These are phyloP conservation scores for Phoma herbarum DNA, from an alignment of 2,329 filamentous ascomycete species.

Conservation along the genomic window DNA sequence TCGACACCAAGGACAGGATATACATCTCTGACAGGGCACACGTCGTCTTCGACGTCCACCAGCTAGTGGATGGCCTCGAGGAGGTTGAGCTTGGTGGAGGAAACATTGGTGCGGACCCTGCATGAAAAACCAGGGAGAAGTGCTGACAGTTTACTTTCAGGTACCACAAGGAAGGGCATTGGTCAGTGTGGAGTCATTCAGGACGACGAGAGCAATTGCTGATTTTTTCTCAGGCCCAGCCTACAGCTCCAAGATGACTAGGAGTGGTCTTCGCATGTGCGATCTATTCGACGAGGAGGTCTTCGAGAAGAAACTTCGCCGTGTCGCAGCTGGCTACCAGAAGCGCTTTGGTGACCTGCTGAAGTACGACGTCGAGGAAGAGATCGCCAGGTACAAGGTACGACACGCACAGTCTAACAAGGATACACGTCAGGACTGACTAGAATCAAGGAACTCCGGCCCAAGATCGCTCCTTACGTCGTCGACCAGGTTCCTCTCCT, in stretches of 20 bases:
- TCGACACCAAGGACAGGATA: conserved; percentile 67
- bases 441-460: conserved; percentile 58
- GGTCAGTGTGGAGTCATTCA: conserved; percentile 35
- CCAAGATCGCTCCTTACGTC: conserved; percentile 66
- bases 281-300: conserved; percentile 72
- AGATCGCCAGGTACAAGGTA: conserved; percentile 69
- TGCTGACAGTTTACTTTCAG: conserved; percentile 51
- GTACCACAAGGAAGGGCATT: conserved; percentile 62
- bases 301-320: conserved; percentile 72
- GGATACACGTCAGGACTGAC: conserved; percentile 1
- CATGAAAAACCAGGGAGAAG: conserved; percentile 20
- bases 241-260: conserved; percentile 70
- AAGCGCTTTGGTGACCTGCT: conserved; percentile 74
- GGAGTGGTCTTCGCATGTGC: conserved; percentile 71
- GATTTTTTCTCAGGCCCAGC: conserved; percentile 55
- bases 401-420: neutral
- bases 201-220: neutral
- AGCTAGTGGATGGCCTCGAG: conserved; percentile 73
- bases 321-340: conserved; percentile 69
- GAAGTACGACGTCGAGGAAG: conserved; percentile 73
- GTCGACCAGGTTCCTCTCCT: conserved; percentile 75
- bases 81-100: conserved; percentile 63
- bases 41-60: conserved; percentile 71
- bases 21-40: conserved; percentile 71
- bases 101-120: conserved; percentile 46